Base-by-base conservation (phyloP, 768 basidiomycete species). In the Phaeotremella fagi region DNA sequence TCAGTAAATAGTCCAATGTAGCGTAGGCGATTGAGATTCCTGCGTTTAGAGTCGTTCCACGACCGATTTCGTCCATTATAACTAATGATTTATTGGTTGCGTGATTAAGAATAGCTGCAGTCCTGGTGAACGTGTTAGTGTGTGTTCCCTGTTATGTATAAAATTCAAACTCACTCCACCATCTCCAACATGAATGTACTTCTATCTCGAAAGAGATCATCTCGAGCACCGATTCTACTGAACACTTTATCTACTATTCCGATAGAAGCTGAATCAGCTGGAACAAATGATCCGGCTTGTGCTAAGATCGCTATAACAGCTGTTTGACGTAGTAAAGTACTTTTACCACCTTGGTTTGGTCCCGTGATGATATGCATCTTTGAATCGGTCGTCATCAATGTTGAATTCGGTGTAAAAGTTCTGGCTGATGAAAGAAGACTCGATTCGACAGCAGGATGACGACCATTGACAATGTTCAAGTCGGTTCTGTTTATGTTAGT, bases 31-130 rank as follows among this genome's bases (percentile, higher is more conserved):
- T 88, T 0, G 94, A 90, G 14, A 97, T 74, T 9, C 94, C 94
- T 65, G 95, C 92, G 55, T 83, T 83, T 6, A 91, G 83, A 0
- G 91, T 91, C 4, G 94, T 98, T 28, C 94, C 94, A 61, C 94
- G 78, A 4, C 94, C 94, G n/a, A 99, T 91, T 77, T 99, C 94
- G 70, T 99, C 94, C 89, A 99, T 92, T 58, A 99, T 92, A n/a
- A 98, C 92, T 50, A 99, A 78, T 57, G 91, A 95, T 51, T 78
- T 81, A 1, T 82, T 75, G 6, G 91, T 95, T 2, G 95, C 91
- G 20, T 84, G 82, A 22, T 81, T 79, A 18, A 99, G 80, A 54
- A 99, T 97, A 42, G 90, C 85, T 1, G 90, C 86, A 0, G 92
- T 90, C 76, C 97, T 94, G 27, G 20, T 20, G 11, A 14, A 11